phyloP scores from a whole-genome alignment of 805 yeast species.

The Teunomyces aglyptinius region DNA sequence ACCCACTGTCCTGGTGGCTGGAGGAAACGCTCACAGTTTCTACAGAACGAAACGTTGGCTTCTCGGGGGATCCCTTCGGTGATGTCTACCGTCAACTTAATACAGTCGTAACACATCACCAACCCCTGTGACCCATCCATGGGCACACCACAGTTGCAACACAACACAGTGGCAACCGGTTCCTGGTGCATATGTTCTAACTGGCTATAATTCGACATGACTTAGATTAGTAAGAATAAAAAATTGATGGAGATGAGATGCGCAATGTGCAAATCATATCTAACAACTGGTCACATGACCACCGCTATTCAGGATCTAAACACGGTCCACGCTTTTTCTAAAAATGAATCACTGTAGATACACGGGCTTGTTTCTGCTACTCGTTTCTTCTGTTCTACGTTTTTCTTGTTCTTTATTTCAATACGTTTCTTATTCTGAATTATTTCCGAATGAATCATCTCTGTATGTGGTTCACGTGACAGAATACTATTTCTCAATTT shows the following conservation, averaged over 20 bases:
- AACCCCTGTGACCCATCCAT: conserved; percentile 93
- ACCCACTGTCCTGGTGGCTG: conserved; percentile 97
- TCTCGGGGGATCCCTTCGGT: conserved; percentile 92
- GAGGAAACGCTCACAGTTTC: conserved; percentile 94
- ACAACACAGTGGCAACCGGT: conserved; percentile 75
- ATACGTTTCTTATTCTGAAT: too few species aligned
- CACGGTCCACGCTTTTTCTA: too few species aligned
- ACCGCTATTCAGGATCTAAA: too few species aligned
- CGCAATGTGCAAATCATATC: neutral
- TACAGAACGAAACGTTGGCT: conserved; percentile 87
- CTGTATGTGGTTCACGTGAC: neutral
- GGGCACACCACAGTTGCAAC: conserved; percentile 98
- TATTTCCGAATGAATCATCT: too few species aligned
- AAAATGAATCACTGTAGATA: too few species aligned
- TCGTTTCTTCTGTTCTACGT: neutral
- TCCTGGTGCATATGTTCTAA: conserved; percentile 33
- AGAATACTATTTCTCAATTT: neutral
- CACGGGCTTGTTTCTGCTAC: too few species aligned
- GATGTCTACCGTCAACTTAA: conserved; percentile 87
- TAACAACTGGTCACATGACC: too few species aligned
- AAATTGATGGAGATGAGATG: conserved; percentile 2
- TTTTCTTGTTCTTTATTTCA: neutral
- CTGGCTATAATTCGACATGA: conserved; percentile 50
- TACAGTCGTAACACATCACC: conserved; percentile 97
- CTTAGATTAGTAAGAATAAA: conserved; percentile 1